Conservation (phyloP, 768 basidiomycete genomes). For the Zangia roseola region DNA sequence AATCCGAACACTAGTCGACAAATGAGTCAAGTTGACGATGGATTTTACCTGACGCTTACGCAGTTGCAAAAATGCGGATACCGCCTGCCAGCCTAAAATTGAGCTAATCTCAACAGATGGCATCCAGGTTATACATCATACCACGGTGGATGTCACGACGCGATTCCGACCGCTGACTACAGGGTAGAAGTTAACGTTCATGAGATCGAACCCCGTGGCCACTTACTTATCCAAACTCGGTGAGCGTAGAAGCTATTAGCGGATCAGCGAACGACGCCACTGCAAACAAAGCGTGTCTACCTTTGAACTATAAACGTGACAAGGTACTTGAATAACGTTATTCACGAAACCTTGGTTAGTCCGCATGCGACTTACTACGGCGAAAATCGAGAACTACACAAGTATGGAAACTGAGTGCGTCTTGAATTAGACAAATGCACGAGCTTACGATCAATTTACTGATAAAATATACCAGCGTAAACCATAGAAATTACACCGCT, state of each 20-base stretch:
- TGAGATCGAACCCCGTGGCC: no score
- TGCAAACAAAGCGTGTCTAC: not conserved
- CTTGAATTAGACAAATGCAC: not conserved
- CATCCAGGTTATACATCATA: not conserved
- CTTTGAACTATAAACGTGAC: slow-evolving; percentile 22
- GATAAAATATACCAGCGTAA: not conserved
- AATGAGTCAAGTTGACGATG: not conserved
- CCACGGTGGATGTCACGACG: slow-evolving; percentile 13
- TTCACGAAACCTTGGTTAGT: not conserved
- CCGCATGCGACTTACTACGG: slow-evolving; percentile 3
- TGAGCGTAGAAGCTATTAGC: slow-evolving; percentile 23
- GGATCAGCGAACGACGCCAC: not conserved
- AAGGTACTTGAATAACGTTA: slow-evolving; percentile 11
- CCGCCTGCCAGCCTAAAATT: slow-evolving; percentile 2
- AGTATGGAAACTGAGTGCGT: not conserved
- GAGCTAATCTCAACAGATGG: not conserved
- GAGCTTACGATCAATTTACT: slow-evolving; percentile 9
- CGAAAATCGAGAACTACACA: not conserved
- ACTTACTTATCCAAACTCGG: slow-evolving; percentile 28
- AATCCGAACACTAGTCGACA: slow-evolving; percentile 12
- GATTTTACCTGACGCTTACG: slow-evolving; percentile 1
- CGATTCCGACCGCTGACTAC: slow-evolving; percentile 21
- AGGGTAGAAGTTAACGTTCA: not conserved
- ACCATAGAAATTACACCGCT: not conserved
- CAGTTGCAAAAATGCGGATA: slow-evolving; percentile 10